These are phyloP conservation scores for Erysimum cheiri DNA, from an alignment of 441 rosid genomes.

Conservation along the genomic window DNA sequence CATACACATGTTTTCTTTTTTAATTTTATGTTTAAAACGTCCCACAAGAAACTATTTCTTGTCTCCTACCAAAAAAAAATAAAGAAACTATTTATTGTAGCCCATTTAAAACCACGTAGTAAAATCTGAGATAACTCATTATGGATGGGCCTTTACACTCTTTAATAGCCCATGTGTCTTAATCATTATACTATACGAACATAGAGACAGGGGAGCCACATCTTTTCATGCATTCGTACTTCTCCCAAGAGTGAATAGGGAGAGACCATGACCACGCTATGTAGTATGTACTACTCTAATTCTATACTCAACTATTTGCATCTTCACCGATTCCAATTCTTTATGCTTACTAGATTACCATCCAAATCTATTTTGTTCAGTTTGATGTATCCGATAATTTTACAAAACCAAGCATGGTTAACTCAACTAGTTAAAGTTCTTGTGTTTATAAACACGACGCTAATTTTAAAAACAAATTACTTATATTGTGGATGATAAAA, in stretches of 20 bases:
- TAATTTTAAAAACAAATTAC: neutral
- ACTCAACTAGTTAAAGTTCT: neutral
- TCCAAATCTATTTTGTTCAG: neutral
- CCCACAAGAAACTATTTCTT: too few species aligned
- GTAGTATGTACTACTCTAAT: conserved; percentile 31
- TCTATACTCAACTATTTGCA: conserved; percentile 20
- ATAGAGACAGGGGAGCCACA: conserved; percentile 21
- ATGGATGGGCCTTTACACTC: neutral
- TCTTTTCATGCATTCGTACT: conserved; percentile 46
- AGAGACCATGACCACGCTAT: conserved; percentile 30
- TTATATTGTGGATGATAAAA: neutral
- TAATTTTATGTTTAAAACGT: too few species aligned
- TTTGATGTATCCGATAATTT: neutral
- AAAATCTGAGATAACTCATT: neutral
- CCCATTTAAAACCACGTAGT: too few species aligned
- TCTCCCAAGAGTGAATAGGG: conserved; percentile 31
- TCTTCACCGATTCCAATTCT: conserved; percentile 22
- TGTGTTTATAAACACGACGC: neutral
- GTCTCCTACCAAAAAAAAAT: too few species aligned
- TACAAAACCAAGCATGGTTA: neutral
- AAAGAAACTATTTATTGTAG: too few species aligned
- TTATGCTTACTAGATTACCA: neutral
- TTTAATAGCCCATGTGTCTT: conserved; percentile 19
- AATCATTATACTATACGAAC: conserved; percentile 9
- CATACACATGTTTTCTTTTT: too few species aligned